Evolutionary conservation across 139 green algal species (phyloP), one percentile per base, ranked within the genome.

Genomic region (Coelastrella sp.): DNA sequence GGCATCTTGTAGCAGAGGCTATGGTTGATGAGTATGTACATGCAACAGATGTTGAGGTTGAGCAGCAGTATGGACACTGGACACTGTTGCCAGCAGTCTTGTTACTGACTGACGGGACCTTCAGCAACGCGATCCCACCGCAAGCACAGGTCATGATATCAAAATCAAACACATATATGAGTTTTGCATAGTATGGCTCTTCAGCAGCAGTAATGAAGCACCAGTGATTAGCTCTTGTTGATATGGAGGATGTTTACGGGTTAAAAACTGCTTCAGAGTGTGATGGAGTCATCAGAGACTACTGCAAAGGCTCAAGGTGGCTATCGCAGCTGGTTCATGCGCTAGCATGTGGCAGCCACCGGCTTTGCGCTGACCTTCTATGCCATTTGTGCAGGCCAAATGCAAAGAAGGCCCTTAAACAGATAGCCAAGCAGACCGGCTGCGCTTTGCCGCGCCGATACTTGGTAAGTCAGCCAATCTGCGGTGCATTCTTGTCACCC

Each of bases 321-420:
- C 58, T 63, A 49, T 12, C 19, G 61, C 17, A 78, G 60, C 82
- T 76, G 11, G 14, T 17, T 65, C 8, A 4, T 58, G 19, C 8
- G 11, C 82, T 5, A 19, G 17, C 57, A 22, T 73, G 57, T n/a
- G 12, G 57, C 58, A 86, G 58, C 80, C 80, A 86, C 80, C 76
- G 49, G 76, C 76, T 82, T 80, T 59, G 74, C 58, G 74, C 74
- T 80, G 8, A 80, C 74, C 58, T 22, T 58, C 8, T 25, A 76
- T 15, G 25, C 25, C 8, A 7, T 15, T 87, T 25, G 11, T 78
- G 85, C 91, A 96, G 94, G 85, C 59, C 91, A 17, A 96, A 96
- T 73, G 94, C 94, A 1, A 96, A 95, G 74, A 92, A 93, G 85
- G 87, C 93, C 1, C 91, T 96, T 4, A 93, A 94, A 59, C 87